Evolutionary conservation across 2,329 filamentous ascomycete genomes (phyloP).

Genomic region (Nothopassalora personata): DNA sequence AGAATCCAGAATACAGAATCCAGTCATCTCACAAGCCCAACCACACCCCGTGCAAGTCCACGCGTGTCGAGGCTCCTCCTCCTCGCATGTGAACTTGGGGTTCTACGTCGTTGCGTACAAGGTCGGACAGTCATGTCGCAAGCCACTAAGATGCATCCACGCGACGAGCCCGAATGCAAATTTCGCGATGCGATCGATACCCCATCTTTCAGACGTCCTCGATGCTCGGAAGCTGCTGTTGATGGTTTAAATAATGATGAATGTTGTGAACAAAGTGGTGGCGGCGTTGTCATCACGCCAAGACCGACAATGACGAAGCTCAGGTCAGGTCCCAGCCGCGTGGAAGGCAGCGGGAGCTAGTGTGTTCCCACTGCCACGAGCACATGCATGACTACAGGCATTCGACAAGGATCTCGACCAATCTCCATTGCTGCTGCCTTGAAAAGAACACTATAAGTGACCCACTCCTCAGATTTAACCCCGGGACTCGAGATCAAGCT

Average conservation of each 20-base stretch:
- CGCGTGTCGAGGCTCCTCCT: neutral
- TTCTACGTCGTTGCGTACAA: neutral
- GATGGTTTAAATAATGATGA: too few relatives aligned
- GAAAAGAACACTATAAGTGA: neutral
- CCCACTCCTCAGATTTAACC: neutral
- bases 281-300: too few relatives aligned
- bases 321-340: neutral
- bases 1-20: too few relatives aligned
- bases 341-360: neutral
- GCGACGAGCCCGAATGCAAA: conserved; percentile 1
- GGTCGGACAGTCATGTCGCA: neutral
- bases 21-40: neutral
- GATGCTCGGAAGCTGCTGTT: too few relatives aligned
- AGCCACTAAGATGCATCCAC: neutral
- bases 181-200: conserved; percentile 3
- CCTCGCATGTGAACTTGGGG: neutral
- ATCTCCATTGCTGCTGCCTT: neutral
- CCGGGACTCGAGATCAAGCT: neutral
- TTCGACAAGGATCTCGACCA: neutral
- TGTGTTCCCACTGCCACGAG: neutral
- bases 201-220: neutral
- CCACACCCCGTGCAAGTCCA: neutral
- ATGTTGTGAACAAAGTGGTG: too few relatives aligned
- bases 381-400: neutral
- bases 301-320: neutral